These are phyloP conservation scores for Bryum argenteum DNA, from an alignment of 225 moss, liverwort and hornwort genomes.

Conservation along the genomic window DNA sequence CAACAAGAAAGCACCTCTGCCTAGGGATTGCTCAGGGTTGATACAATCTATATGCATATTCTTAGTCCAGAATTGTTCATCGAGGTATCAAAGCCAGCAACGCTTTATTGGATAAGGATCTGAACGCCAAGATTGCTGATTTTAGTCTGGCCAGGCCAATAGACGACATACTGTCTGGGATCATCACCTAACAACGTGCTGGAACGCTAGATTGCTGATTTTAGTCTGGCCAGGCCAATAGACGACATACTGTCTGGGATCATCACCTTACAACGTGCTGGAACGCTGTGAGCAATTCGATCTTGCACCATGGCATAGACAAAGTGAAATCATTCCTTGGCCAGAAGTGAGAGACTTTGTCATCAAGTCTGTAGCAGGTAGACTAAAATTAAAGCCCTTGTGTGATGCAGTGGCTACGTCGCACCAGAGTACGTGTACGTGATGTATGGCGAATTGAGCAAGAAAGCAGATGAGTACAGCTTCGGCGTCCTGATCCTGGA, in stretches of 20 bases:
- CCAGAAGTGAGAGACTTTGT: background rate
- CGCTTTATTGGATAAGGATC: conserved; percentile 41
- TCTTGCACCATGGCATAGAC: background rate
- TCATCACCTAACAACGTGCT: conserved; percentile 30
- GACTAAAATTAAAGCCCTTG: background rate
- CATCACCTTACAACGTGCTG: conserved; percentile 28
- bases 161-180: conserved; percentile 15
- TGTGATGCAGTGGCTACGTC: conserved; percentile 35
- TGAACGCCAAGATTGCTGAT: conserved; percentile 47
- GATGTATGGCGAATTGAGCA: conserved; percentile 38
- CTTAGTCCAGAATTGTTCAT: conserved; percentile 52
- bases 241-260: conserved; percentile 24
- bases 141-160: conserved; percentile 56
- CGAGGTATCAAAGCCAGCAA: conserved; percentile 57
- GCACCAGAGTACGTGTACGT: conserved; percentile 51
- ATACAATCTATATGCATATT: conserved; percentile 47
- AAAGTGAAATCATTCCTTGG: background rate
- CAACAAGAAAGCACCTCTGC: conserved; percentile 33
- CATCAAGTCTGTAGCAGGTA: background rate
- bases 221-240: conserved; percentile 53
- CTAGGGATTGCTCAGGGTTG: conserved; percentile 38
- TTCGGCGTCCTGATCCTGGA: conserved; percentile 47
- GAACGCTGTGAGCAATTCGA: conserved; percentile 26
- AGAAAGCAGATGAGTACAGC: conserved; percentile 46
- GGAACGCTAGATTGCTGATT: conserved; percentile 45